Base-by-base conservation (phyloP, 148 eudicot genomes). In the Silene conica region DNA sequence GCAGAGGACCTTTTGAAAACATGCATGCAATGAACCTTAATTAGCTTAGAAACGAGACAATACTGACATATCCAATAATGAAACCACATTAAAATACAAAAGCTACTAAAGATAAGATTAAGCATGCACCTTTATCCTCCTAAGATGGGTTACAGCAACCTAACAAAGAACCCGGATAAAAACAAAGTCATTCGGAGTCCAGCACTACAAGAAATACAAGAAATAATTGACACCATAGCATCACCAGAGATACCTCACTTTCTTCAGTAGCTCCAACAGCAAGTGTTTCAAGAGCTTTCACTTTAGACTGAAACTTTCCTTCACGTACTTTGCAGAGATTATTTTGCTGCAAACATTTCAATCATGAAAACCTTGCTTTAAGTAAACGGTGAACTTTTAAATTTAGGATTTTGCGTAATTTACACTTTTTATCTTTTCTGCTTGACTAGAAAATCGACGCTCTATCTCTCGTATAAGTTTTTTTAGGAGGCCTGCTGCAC, bases 381-480 rank as follows among this genome's bases (percentile, higher is more conserved):
- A 19, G 72, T 38, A 70, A 74, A 20, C 64, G 21, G 43, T 31
- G 16, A 57, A 34, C 41, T 13, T 72, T 58, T 15, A 4, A 62
- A 52, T 57, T 45, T 67, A 72, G 63, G n/a, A 71, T 52, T 66
- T 70, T 28, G 70, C 56, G 70, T 31, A 52, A 21, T 48, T 76
- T 88, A 90, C 99, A 83, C 77, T 90, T 78, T 74, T 86, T 72
- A 87, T 78, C 74, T 74, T 86, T 72, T 87, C 90, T 64, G 86
- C 89, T 81, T 90, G 96, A 72, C 79, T 80, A 28, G 92, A 89
- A 73, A 82, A 73, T 70, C 97, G 94, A 26, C 78, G 89, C 83
- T 96, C 91, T 79, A 90, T 90, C 85, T 92, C 97, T 74, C 86
- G 92, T 25, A 96, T 86, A 58, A 90, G 91, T 73, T 80, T 80